Evolutionary conservation across 1,139 yeast genomes (phyloP).

Genomic region (Lizanozyma gosingica): DNA sequence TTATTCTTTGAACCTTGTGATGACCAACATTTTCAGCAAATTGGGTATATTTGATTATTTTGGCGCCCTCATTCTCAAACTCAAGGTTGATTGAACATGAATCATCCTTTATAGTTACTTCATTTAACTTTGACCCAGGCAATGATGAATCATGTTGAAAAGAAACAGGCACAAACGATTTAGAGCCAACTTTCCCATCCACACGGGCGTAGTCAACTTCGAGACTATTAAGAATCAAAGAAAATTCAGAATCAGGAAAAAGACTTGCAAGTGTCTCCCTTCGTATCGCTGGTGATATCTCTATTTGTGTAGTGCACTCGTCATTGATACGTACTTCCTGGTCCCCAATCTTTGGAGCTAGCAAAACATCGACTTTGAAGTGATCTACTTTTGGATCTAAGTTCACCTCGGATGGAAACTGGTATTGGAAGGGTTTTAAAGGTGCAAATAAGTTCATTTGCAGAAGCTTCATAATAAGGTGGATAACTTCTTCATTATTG

Average conservation of each 20-base stretch:
- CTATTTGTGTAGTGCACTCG: background rate
- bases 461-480: background rate
- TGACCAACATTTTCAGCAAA: background rate
- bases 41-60: background rate
- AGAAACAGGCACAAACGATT: background rate
- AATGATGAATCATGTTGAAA: background rate
- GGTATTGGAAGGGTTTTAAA: background rate
- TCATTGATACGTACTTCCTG: background rate
- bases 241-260: background rate
- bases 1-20: background rate
- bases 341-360: background rate
- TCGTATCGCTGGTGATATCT: background rate
- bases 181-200: background rate
- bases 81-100: background rate
- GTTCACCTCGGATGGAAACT: background rate
- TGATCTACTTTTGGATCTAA: background rate
- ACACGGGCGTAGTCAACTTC: background rate
- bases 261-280: background rate
- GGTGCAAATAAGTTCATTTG: background rate
- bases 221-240: background rate
- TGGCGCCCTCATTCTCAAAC: background rate
- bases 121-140: background rate
- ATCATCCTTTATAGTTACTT: background rate
- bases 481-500: constrained; percentile 94
- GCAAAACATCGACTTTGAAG: background rate